These are phyloP conservation scores for Trichoderma asperelloides DNA, from an alignment of 495 filamentous ascomycete species.

Conservation along the genomic window DNA sequence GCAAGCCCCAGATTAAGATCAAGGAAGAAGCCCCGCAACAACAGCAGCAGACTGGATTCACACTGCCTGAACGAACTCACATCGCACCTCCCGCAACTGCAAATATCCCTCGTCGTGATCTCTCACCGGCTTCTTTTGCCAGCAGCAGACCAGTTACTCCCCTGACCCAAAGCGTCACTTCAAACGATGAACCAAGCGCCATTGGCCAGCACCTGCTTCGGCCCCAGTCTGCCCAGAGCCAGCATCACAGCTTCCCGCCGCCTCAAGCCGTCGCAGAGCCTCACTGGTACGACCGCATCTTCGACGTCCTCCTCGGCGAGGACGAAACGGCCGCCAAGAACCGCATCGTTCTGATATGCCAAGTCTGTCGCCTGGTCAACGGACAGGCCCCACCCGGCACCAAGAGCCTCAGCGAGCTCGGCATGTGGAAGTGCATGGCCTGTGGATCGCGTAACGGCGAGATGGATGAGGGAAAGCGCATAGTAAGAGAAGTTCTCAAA, in stretches of 20 bases:
- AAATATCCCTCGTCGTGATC: conserved; percentile 52
- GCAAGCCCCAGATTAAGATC: conserved; percentile 26
- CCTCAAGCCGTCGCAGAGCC: conserved; percentile 29
- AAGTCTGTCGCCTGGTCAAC: conserved; percentile 78
- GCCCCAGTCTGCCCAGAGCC: conserved; percentile 33
- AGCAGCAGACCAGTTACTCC: conserved; percentile 16
- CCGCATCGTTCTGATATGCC: conserved; percentile 80
- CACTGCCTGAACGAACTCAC: conserved; percentile 37
- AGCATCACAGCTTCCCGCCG: conserved; percentile 15
- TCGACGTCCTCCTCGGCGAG: conserved; percentile 88
- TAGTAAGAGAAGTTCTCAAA: conserved; percentile 38
- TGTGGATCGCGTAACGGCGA: conserved; percentile 82
- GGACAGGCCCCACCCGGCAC: conserved; percentile 90
- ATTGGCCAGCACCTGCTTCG: conserved; percentile 34
- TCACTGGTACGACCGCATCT: conserved; percentile 87
- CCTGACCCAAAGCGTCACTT: conserved; percentile 13
- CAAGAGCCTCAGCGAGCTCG: conserved; percentile 67
- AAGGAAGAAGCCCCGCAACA: conserved; percentile 16
- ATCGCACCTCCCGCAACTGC: conserved; percentile 74
- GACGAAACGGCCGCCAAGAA: conserved; percentile 91
- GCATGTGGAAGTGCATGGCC: conserved; percentile 78
- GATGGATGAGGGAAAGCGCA: conserved; percentile 54
- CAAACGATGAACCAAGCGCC: conserved; percentile 42
- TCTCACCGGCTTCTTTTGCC: conserved; percentile 11
- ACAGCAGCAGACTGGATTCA: conserved; percentile 1